Evolutionary conservation across 768 basidiomycete species (phyloP).

Genomic region (Boletus patriciae): DNA sequence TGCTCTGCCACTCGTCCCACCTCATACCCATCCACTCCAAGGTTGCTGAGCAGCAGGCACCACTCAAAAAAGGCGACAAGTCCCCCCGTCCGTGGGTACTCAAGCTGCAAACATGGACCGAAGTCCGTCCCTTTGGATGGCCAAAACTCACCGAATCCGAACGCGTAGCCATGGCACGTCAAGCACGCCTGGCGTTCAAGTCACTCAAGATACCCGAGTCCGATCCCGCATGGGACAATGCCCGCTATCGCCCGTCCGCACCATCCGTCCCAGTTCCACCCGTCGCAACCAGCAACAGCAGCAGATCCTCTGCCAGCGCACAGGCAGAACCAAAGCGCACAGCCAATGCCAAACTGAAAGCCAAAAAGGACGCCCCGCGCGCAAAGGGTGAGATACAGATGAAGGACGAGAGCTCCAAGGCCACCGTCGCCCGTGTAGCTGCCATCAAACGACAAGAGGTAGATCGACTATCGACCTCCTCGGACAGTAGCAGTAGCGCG

Average conservation of each 20-base stretch:
- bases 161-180: constrained; percentile 49
- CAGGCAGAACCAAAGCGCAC: constrained; percentile 44
- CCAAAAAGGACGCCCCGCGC: constrained; percentile 25
- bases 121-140: constrained; percentile 71
- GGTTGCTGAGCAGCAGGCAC: constrained; percentile 49
- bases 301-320: constrained; percentile 22
- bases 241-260: constrained; percentile 35
- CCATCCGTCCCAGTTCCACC: constrained; percentile 17
- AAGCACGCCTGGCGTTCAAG: constrained; percentile 49
- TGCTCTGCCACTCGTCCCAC: no score
- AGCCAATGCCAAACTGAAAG: constrained; percentile 45
- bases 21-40: constrained; percentile 22
- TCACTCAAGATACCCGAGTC: constrained; percentile 55
- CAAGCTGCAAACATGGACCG: constrained; percentile 58
- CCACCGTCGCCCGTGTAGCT: constrained; percentile 32
- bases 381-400: constrained; percentile 39
- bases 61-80: constrained; percentile 37
- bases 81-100: constrained; percentile 51
- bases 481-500: constrained; percentile 7
- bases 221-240: constrained; percentile 64
- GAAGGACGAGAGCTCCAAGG: constrained; percentile 38
- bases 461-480: constrained; percentile 24
- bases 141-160: constrained; percentile 48
- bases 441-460: constrained; percentile 30
- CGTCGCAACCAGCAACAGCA: constrained; percentile 19